A percentile compares a stretch with the other conserved stretches of the same genome.
phyloP scores from a whole-genome alignment of 768 basidiomycete species.

The Boletus speciosus region DNA sequence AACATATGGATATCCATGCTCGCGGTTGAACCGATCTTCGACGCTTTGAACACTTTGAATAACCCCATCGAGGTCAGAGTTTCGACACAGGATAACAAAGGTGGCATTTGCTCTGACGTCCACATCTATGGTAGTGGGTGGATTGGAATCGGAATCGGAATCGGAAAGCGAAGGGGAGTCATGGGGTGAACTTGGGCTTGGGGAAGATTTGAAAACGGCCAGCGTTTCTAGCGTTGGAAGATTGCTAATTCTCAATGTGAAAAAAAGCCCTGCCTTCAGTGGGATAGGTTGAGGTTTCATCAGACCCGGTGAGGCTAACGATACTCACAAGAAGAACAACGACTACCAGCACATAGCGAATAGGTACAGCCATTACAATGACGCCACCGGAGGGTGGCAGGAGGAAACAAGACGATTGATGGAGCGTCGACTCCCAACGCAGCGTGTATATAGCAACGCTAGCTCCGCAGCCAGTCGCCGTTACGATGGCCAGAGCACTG shows the following conservation, averaged over 20 bases:
- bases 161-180: background rate
- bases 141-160: background rate
- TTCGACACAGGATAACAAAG: constrained; percentile 54
- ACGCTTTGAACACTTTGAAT: constrained; percentile 49
- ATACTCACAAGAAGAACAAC: constrained; percentile 20
- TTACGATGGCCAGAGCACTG: background rate
- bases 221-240: background rate
- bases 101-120: constrained; percentile 49
- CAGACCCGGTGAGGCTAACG: background rate
- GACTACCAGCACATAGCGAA: constrained; percentile 20
- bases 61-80: constrained; percentile 44
- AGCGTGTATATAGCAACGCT: constrained; percentile 11
- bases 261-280: constrained; percentile 16
- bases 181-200: background rate
- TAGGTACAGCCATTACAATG: constrained; percentile 15
- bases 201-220: background rate
- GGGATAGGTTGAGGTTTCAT: background rate
- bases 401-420: background rate
- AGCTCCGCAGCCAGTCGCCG: background rate
- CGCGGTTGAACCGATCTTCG: constrained; percentile 59
- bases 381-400: background rate
- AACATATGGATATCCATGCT: constrained; percentile 57
- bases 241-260: constrained; percentile 3
- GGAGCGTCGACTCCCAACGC: background rate
- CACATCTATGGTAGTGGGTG: background rate